Evolutionary conservation across 352 stramenopile genomes (phyloP).

Genomic region (Plasmopara halstedii): DNA sequence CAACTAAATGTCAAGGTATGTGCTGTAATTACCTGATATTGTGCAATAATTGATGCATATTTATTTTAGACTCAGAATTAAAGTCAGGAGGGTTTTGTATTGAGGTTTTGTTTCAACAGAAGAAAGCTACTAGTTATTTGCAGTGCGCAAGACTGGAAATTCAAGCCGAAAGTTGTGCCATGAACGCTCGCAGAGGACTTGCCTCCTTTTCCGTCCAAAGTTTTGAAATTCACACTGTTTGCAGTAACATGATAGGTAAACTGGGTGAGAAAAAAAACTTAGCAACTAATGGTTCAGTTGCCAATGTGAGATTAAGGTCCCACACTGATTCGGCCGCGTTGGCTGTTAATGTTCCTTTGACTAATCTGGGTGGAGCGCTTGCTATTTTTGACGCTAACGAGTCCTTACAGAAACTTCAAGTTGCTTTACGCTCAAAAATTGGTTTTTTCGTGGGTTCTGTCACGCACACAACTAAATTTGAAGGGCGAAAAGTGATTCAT

Average conservation of each 20-base stretch:
- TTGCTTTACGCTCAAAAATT: slow-evolving; percentile 21
- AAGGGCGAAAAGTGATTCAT: slow-evolving; percentile 32
- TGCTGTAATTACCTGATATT: not conserved
- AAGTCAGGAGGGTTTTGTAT: slow-evolving; percentile 33
- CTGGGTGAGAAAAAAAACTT: slow-evolving; percentile 13
- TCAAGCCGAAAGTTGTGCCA: slow-evolving; percentile 28
- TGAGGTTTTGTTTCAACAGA: slow-evolving; percentile 56
- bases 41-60: slow-evolving; percentile 2
- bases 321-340: not conserved
- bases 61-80: slow-evolving; percentile 37
- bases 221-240: slow-evolving; percentile 44
- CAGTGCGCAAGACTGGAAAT: slow-evolving; percentile 54
- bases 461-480: slow-evolving; percentile 31
- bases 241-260: slow-evolving; percentile 39
- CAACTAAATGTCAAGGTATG: slow-evolving; percentile 61
- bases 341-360: slow-evolving; percentile 26
- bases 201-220: slow-evolving; percentile 44
- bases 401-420: slow-evolving; percentile 29
- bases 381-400: slow-evolving; percentile 29
- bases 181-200: slow-evolving; percentile 12
- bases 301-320: slow-evolving; percentile 17
- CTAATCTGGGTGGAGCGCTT: slow-evolving; percentile 31
- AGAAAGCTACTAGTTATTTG: slow-evolving; percentile 32
- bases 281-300: slow-evolving; percentile 23
- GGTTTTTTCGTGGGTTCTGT: slow-evolving; percentile 17